Percentiles rank a stretch among this genome's conserved stretches.
Evolutionary conservation across 1,284 basidiomycete species (phyloP).

Genomic region (Clitocybe nebularis): DNA sequence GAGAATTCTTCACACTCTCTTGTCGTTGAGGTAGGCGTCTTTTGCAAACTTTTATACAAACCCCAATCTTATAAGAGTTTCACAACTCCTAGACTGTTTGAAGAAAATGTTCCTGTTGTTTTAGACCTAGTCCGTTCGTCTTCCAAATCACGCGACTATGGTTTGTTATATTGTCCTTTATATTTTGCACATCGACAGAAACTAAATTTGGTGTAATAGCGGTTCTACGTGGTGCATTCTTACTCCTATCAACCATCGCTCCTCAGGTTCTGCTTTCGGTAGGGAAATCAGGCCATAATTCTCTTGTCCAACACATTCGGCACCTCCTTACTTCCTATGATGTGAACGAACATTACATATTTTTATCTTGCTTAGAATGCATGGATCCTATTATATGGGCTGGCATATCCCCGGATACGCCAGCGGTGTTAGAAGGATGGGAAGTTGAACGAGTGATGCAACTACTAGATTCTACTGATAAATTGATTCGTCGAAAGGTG

Average conservation of each 20-base stretch:
- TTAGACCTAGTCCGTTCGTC: conserved; percentile 38
- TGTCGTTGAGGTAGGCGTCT: conserved; percentile 14
- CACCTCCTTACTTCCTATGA: conserved; percentile 51
- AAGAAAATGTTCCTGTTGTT: conserved; percentile 31
- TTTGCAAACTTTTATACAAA: conserved; percentile 16
- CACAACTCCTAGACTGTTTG: conserved; percentile 19
- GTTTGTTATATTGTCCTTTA: conserved; percentile 24
- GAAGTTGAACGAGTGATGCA: conserved; percentile 70
- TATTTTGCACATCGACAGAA: conserved; percentile 2
- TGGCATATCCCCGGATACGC: conserved; percentile 46
- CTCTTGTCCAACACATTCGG: conserved; percentile 47
- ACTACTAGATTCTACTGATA: conserved; percentile 56
- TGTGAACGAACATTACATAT: conserved; percentile 59
- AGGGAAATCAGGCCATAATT: conserved; percentile 23
- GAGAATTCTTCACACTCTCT: conserved; percentile 15
- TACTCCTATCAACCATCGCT: conserved; percentile 35
- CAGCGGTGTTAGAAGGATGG: conserved; percentile 54
- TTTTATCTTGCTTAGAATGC: conserved; percentile 57
- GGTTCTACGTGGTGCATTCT: conserved; percentile 47
- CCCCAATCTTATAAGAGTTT: conserved; percentile 10
- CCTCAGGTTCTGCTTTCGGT: conserved; percentile 25
- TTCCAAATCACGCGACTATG: conserved; percentile 26
- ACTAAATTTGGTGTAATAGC: too few relatives aligned
- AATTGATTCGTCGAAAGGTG: conserved; percentile 56
- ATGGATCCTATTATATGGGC: conserved; percentile 63